Evolutionary conservation across 1,284 basidiomycete genomes (phyloP).

Genomic region (Ustilago hordei): DNA sequence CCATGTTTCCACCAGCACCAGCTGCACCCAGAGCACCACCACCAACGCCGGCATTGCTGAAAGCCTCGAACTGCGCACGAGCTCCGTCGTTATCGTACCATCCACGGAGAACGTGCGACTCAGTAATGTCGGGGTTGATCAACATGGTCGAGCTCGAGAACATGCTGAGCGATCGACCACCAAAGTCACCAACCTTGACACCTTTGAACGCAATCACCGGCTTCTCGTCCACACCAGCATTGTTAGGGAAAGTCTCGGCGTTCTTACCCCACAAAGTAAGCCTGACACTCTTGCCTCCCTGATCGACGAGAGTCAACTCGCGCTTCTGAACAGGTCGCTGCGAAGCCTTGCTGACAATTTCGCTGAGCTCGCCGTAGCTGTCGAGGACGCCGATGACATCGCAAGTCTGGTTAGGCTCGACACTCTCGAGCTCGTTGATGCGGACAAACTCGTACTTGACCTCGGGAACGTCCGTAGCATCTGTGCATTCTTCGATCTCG

Average conservation of each 20-base stretch:
- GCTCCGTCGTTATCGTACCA: slow-evolving; percentile 76
- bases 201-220: slow-evolving; percentile 83
- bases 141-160: slow-evolving; percentile 74
- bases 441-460: slow-evolving; percentile 68
- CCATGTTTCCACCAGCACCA: slow-evolving; percentile 70
- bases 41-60: slow-evolving; percentile 70
- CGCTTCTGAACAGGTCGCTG: slow-evolving; percentile 67
- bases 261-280: slow-evolving; percentile 96
- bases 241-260: slow-evolving; percentile 80
- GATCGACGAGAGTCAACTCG: slow-evolving; percentile 81
- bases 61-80: slow-evolving; percentile 59
- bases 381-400: slow-evolving; percentile 67
- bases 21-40: slow-evolving; percentile 51
- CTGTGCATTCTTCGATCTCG: slow-evolving; percentile 67
- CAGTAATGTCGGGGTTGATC: slow-evolving; percentile 87
- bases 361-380: slow-evolving; percentile 62
- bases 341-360: slow-evolving; percentile 67
- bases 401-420: slow-evolving; percentile 70
- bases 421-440: slow-evolving; percentile 64
- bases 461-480: slow-evolving; percentile 66
- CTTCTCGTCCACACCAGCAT: slow-evolving; percentile 61
- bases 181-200: slow-evolving; percentile 93
- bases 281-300: slow-evolving; percentile 81
- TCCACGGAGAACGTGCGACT: slow-evolving; percentile 86
- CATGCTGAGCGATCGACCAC: slow-evolving; percentile 80